These are phyloP conservation scores for Juglanconis sp. DNA, from an alignment of 2,329 filamentous ascomycete genomes.

Conservation along the genomic window DNA sequence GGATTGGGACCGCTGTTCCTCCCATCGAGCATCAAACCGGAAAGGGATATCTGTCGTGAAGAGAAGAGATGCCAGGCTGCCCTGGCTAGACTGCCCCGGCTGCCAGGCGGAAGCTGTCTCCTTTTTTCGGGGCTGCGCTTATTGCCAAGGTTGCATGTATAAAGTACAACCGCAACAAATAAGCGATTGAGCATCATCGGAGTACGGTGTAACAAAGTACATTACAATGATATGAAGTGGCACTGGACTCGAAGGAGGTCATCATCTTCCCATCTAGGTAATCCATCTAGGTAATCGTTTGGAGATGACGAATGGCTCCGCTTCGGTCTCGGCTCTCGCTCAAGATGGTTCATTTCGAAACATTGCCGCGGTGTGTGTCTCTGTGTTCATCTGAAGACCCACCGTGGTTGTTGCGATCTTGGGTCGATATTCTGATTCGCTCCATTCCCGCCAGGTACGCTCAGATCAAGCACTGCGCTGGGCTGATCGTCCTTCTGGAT, in stretches of 20 bases:
- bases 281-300: neutral
- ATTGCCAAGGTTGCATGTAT: too few species aligned
- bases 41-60: too few species aligned
- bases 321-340: neutral
- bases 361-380: neutral
- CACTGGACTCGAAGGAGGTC: neutral
- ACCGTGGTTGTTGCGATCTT: neutral
- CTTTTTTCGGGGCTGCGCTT: too few species aligned
- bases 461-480: neutral
- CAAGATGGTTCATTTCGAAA: neutral
- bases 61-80: too few species aligned
- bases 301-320: neutral
- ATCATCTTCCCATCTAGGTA: neutral
- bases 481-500: neutral
- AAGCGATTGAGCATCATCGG: too few species aligned
- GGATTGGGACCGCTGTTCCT: too few species aligned
- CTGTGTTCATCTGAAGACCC: neutral
- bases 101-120: too few species aligned
- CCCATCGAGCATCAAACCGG: too few species aligned
- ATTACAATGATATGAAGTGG: too few species aligned
- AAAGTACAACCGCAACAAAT: too few species aligned
- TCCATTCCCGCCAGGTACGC: neutral
- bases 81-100: too few species aligned
- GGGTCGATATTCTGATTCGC: neutral
- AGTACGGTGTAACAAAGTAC: too few species aligned